phyloP scores from a whole-genome alignment of 495 filamentous ascomycete genomes.

The Aspergillus carlsbadensis region DNA sequence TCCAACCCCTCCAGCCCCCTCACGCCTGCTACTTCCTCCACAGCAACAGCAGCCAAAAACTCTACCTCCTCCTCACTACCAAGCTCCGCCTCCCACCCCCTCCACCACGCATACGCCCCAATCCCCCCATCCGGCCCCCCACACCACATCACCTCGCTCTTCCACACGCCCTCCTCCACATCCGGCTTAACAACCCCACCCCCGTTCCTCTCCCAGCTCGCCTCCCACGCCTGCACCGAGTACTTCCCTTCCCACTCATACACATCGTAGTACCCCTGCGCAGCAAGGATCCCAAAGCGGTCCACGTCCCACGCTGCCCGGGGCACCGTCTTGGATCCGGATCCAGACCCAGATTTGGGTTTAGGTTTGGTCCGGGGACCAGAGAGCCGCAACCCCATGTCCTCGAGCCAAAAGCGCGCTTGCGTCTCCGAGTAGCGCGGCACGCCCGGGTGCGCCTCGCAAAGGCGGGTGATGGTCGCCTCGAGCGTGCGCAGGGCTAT shows the following conservation, averaged over 20 bases:
- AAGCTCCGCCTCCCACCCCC: constrained; percentile 26
- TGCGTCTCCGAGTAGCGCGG: constrained; percentile 23
- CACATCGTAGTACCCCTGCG: constrained; percentile 24
- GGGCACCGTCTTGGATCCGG: not conserved
- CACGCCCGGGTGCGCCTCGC: constrained; percentile 17
- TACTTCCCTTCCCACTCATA: constrained; percentile 21
- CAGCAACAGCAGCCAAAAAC: constrained; percentile 27
- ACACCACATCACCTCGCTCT: constrained; percentile 22
- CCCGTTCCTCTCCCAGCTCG: constrained; percentile 9
- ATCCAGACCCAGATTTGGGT: too few relatives aligned
- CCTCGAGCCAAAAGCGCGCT: constrained; percentile 27
- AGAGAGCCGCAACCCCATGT: constrained; percentile 5
- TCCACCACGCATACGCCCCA: constrained; percentile 19
- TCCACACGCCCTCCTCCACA: constrained; percentile 18
- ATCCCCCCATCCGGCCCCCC: constrained; percentile 24
- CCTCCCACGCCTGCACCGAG: constrained; percentile 17
- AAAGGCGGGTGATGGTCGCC: constrained; percentile 21
- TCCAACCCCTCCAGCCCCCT: constrained; percentile 24
- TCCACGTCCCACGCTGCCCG: constrained; percentile 11
- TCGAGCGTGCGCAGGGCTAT: constrained; percentile 25
- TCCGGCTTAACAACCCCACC: constrained; percentile 19
- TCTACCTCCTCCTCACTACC: constrained; percentile 27
- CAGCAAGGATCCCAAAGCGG: constrained; percentile 17
- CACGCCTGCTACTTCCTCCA: constrained; percentile 22
- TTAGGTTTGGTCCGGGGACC: not conserved